A percentile compares a stretch with the other conserved stretches of the same genome.
phyloP scores from a whole-genome alignment of 2,329 filamentous ascomycete genomes.

The Pseudopithomyces chartarum region DNA sequence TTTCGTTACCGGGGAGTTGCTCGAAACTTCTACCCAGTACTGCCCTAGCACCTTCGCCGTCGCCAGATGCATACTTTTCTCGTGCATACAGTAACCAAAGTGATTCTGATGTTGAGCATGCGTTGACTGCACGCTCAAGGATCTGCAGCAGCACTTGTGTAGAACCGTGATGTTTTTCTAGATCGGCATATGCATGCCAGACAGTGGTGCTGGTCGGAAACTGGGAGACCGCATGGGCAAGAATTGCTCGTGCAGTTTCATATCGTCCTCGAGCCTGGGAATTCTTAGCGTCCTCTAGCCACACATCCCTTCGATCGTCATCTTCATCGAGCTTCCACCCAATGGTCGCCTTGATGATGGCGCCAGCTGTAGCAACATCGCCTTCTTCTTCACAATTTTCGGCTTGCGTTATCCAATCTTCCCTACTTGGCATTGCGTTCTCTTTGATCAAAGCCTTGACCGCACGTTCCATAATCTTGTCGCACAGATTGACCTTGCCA shows the following conservation, averaged over 20 bases:
- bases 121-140: slow-evolving; percentile 90
- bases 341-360: slow-evolving; percentile 90
- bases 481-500: slow-evolving; percentile 74
- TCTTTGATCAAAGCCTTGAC: slow-evolving; percentile 87
- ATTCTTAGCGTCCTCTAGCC: slow-evolving; percentile 88
- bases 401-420: slow-evolving; percentile 95
- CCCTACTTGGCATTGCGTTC: slow-evolving; percentile 94
- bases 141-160: slow-evolving; percentile 83
- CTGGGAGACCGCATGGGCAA: slow-evolving; percentile 85
- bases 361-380: slow-evolving; percentile 81
- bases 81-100: slow-evolving; percentile 96
- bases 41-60: slow-evolving; percentile 82
- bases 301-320: slow-evolving; percentile 93
- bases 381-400: slow-evolving; percentile 95
- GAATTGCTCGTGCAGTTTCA: slow-evolving; percentile 91
- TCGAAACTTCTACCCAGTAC: slow-evolving; percentile 91
- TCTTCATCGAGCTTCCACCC: slow-evolving; percentile 94
- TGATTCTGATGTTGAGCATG: slow-evolving; percentile 87
- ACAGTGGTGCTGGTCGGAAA: slow-evolving; percentile 87
- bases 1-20: slow-evolving; percentile 94
- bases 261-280: slow-evolving; percentile 82
- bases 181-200: slow-evolving; percentile 88
- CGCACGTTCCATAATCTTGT: slow-evolving; percentile 91
- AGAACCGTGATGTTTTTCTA: slow-evolving; percentile 87
- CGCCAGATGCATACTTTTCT: slow-evolving; percentile 89